Evolutionary conservation across 2,329 filamentous ascomycete species (phyloP), one percentile per base, ranked within the genome.

Genomic region (Talaromyces amestolkiae): DNA sequence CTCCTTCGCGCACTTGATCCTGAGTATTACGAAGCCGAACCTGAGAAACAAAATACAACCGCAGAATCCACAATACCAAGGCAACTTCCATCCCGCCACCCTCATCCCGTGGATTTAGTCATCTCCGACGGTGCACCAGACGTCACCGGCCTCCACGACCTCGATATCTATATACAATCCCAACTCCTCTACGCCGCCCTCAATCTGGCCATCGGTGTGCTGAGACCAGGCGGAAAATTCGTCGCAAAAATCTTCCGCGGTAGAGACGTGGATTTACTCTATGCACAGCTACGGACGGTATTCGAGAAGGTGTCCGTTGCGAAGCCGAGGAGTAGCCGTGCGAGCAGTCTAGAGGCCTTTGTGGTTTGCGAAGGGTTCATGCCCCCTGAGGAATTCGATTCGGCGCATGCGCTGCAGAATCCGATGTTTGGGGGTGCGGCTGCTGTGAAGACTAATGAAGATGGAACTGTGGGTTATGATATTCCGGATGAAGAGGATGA

Each of bases 241-340:
- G 94, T 99, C 8, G 95, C 95, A 66, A 99, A 99, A 82, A 97
- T 99, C 67, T 99, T 99, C 81, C 84, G 95, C 17, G 93, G 92
- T 17, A 89, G 93, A 71, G 95, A 98, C 73, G 93, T 98, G n/a
- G 95, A 98, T 74, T 83, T 98, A 27, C 86, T 99, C 9, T 98
- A 95, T 74, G 93, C 93, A 1, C 95, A 99, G 77, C 85, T 99
- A 62, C 95, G 93, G 76, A 87, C 94, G 22, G 93, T 98, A 63
- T 99, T 99, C 71, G 87, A 90, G 69, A 83, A 87, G 63, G 95
- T 99, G 49, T 87, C 92, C 24, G 92, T 98, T 17, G 93, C 95
- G 13, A 99, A 99, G 81, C 95, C 95, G 2, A 84, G 95, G 63
- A 96, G 92, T 68, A 97, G 92, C 73, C 86, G 95, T n/a, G 95